phyloP scores from a whole-genome alignment of 208 protist species.

The Leishmania turanica region DNA sequence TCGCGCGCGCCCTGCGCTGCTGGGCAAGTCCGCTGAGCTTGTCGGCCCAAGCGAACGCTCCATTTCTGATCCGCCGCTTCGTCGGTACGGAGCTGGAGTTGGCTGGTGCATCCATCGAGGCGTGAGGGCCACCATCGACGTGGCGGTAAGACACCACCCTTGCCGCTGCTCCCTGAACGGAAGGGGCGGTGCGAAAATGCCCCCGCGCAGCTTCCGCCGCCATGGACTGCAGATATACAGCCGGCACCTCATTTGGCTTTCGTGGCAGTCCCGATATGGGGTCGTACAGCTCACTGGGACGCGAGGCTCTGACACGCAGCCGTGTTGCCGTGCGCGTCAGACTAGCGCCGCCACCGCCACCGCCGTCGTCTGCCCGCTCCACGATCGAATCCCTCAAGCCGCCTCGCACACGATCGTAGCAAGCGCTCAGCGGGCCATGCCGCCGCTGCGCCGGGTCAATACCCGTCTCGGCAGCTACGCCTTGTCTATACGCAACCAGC shows the following conservation, averaged over 20 bases:
- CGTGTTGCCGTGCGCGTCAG: conserved; percentile 6
- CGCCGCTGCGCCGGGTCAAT: conserved; percentile 21
- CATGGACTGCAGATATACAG: conserved; percentile 11
- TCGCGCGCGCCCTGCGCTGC: conserved; percentile 7
- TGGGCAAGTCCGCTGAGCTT: background rate
- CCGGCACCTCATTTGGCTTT: conserved; percentile 31
- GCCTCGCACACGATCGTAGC: conserved; percentile 16
- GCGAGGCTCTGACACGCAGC: conserved; percentile 5
- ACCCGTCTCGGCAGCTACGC: conserved; percentile 16
- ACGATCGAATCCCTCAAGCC: background rate
- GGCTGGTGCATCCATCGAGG: background rate
- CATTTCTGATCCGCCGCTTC: background rate
- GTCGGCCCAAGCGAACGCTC: background rate
- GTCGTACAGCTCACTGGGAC: conserved; percentile 18
- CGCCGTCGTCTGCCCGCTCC: background rate
- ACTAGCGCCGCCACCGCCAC: background rate
- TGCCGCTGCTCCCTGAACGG: background rate
- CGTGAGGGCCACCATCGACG: background rate
- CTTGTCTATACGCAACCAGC: conserved; percentile 13
- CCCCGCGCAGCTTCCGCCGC: background rate
- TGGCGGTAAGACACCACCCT: background rate
- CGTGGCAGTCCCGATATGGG: conserved; percentile 16
- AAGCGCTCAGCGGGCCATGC: conserved; percentile 4
- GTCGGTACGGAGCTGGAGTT: background rate
- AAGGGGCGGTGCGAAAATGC: background rate